Evolutionary conservation across 192 early-diverging fungal genomes (phyloP), one percentile per base, ranked within the genome.

Genomic region (Backusella tuberculispora): DNA sequence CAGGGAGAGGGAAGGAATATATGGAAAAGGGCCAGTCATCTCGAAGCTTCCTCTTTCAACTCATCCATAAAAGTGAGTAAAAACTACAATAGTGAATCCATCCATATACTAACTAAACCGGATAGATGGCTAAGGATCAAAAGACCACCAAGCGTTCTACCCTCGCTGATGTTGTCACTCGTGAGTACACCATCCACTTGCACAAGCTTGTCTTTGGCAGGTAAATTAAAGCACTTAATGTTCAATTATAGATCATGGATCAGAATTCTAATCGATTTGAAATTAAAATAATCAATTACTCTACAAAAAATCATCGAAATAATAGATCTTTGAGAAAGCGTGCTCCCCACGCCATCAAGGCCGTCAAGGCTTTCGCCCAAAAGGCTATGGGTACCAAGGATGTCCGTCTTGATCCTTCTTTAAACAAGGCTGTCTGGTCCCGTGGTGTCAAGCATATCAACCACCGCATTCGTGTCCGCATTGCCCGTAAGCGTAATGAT

Each of bases 101-200:
- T 60, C 53, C 53, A 60, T 60, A 19, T 26, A 21, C 10, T 9
- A 38, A 38, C 34, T 56, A 56, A 60, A 8, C 9, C 1, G 26
- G 56, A 78, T 41, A 76, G 75, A 93, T 94, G 92, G 89, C 88
- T 83, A 69, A 47, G 68, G 87, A 19, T 60, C 53, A 60, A 60
- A 73, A 70, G 69, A 78, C 80, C 73, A 81, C 84, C 83, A 90
- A 93, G 90, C 91, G 92, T 80, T 93, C 92, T 71, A 91, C 92
- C 69, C 85, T 93, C 82, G 83, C 88, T 81, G 91, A 95, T 88
- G 96, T 96, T 79, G 92, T 99, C 78, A 96, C 96, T 79, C 92
- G 96, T 81, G 97, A 99, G 82, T 97, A 96, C 93, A 99, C 97
- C 83, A 99, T 99, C 86, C 95, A 99, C 93, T 86, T 99, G 80